Evolutionary conservation across 1,284 basidiomycete species (phyloP).

Genomic region (Naganishia sp.): DNA sequence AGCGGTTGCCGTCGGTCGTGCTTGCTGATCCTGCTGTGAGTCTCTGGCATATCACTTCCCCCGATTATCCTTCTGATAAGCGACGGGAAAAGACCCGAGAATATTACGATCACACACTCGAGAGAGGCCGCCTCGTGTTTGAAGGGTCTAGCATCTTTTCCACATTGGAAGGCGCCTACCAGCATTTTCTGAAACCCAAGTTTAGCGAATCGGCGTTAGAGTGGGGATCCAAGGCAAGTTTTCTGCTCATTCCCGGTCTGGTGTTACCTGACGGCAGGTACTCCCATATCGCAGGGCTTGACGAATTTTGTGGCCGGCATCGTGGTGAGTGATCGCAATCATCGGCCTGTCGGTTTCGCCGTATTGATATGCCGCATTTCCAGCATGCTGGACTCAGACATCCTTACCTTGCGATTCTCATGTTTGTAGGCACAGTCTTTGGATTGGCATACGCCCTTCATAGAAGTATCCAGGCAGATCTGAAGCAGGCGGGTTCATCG

Average conservation of each 20-base stretch:
- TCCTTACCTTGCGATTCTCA: conserved; percentile 46
- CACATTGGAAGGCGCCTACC: conserved; percentile 67
- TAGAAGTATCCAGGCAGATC: conserved; percentile 41
- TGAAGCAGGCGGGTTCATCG: conserved; percentile 28
- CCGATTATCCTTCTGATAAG: background rate
- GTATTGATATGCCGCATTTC: conserved; percentile 4
- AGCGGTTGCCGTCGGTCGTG: conserved; percentile 63
- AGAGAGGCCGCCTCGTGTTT: conserved; percentile 67
- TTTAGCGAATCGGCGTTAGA: conserved; percentile 47
- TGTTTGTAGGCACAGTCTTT: conserved; percentile 42
- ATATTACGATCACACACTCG: conserved; percentile 61
- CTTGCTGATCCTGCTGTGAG: conserved; percentile 77
- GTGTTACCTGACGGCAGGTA: background rate
- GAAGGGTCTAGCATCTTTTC: conserved; percentile 64
- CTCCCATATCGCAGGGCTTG: conserved; percentile 8
- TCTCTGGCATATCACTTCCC: conserved; percentile 29
- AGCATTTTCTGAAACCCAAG: conserved; percentile 62
- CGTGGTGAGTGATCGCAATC: conserved; percentile 33
- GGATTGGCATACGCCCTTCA: conserved; percentile 44
- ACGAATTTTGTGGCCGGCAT: conserved; percentile 33
- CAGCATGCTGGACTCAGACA: conserved; percentile 40
- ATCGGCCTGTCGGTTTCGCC: background rate
- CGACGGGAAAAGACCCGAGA: conserved; percentile 36
- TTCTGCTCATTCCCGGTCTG: background rate
- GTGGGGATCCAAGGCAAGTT: conserved; percentile 44